Percentiles rank a stretch among this genome's conserved stretches.
Conservation (phyloP, 768 basidiomycete species). For the Dacryopinax primogenitus region DNA sequence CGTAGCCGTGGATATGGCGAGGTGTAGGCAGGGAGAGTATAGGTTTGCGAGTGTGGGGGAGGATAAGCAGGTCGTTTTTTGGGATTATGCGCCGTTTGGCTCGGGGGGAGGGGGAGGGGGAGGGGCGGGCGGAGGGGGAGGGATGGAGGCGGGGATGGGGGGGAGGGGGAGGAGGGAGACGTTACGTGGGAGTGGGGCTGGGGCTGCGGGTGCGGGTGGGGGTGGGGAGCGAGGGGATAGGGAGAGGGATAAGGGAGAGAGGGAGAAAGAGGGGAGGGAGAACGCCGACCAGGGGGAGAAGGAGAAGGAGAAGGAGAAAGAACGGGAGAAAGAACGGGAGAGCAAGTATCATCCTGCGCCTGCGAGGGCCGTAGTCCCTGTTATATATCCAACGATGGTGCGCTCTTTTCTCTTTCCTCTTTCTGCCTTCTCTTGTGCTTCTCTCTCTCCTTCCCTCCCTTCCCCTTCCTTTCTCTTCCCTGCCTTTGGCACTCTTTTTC, state of each 20-base stretch:
- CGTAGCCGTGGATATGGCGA: conserved; percentile 78
- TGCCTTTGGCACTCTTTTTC: neutral
- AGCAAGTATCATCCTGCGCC: conserved; percentile 68
- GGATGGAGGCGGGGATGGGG: no score
- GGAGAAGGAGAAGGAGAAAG: conserved; percentile 27
- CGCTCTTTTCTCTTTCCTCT: conserved; percentile 20
- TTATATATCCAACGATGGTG: conserved; percentile 82
- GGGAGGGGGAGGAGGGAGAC: conserved; percentile 10
- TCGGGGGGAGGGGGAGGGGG: conserved; percentile 5
- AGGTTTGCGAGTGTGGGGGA: conserved; percentile 87
- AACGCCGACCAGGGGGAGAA: conserved; percentile 15
- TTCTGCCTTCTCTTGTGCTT: neutral
- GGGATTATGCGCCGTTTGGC: neutral
- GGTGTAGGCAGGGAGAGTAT: conserved; percentile 80
- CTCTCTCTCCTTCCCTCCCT: neutral
- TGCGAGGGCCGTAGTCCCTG: conserved; percentile 76
- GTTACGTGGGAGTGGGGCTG: no score
- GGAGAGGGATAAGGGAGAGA: no score
- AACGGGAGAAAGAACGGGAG: neutral
- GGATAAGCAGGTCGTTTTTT: conserved; percentile 81
- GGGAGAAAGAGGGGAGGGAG: neutral
- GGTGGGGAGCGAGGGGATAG: no score
- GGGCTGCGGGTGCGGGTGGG: no score
- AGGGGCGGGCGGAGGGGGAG: no score
- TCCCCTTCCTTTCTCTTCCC: neutral